These are phyloP conservation scores for Chlorella sp. DNA, from an alignment of 139 green algal genomes.

Conservation along the genomic window DNA sequence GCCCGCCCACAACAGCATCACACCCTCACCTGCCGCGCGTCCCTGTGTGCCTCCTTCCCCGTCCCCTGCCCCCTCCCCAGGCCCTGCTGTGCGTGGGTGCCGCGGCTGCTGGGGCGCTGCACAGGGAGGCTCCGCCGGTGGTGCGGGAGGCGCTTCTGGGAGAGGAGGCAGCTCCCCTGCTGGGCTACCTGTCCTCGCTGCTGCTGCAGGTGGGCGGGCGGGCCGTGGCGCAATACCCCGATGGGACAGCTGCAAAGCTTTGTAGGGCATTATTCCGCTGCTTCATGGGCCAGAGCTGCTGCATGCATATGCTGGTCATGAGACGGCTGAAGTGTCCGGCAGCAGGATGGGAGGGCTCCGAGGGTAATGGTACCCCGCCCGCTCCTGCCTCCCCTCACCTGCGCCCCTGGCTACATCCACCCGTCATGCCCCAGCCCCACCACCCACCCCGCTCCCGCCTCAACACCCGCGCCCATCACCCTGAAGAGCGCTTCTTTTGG, in stretches of 20 bases:
- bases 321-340: too few species aligned
- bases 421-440: too few species aligned
- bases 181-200: constrained; percentile 57
- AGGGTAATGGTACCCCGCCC: too few species aligned
- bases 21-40: neutral
- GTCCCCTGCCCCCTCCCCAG: neutral
- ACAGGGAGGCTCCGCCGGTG: neutral
- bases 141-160: constrained; percentile 7
- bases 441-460: too few species aligned
- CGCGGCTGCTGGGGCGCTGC: neutral
- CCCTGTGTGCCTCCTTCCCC: neutral
- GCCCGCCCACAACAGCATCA: neutral
- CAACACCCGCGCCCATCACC: too few species aligned
- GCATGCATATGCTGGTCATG: too few species aligned
- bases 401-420: too few species aligned
- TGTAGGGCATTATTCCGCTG: neutral
- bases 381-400: too few species aligned
- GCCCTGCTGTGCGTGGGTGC: constrained; percentile 15
- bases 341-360: too few species aligned
- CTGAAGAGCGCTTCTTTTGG: too few species aligned
- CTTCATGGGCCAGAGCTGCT: too few species aligned
- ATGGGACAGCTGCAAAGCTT: neutral
- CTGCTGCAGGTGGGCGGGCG: constrained; percentile 39
- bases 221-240: too few species aligned
- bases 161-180: constrained; percentile 44